Conservation (phyloP, 2,329 filamentous ascomycete genomes). For the Aspergillus sp. region DNA sequence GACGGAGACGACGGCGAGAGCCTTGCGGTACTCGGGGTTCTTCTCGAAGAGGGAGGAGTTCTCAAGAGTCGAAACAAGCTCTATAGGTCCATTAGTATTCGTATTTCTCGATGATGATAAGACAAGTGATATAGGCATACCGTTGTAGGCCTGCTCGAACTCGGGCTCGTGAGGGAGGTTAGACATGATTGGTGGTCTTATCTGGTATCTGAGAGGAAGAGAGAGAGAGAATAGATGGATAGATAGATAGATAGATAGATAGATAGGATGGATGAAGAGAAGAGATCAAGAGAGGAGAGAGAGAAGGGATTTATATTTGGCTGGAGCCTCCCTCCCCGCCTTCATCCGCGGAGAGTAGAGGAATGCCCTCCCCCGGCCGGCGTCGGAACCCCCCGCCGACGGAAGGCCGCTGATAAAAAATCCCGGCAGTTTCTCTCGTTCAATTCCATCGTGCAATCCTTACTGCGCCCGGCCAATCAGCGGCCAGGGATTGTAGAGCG, state of each 20-base stretch:
- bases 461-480: neutral
- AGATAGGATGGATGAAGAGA: slow-evolving; percentile 7
- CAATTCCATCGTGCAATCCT: neutral
- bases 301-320: slow-evolving; percentile 3
- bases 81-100: slow-evolving; percentile 41
- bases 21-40: slow-evolving; percentile 89
- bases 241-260: slow-evolving; percentile 6
- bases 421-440: neutral
- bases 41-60: slow-evolving; percentile 87
- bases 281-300: slow-evolving; percentile 10
- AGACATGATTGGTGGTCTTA: slow-evolving; percentile 54
- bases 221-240: slow-evolving; percentile 2
- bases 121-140: slow-evolving; percentile 44
- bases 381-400: slow-evolving; percentile 22
- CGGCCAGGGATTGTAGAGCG: neutral
- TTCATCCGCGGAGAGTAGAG: neutral
- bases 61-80: slow-evolving; percentile 92
- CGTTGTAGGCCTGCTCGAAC: slow-evolving; percentile 97
- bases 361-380: slow-evolving; percentile 15
- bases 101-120: too few relatives aligned
- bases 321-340: neutral
- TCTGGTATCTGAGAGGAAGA: neutral
- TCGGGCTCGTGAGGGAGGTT: slow-evolving; percentile 85
- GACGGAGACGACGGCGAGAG: slow-evolving; percentile 77
- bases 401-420: neutral